Evolutionary conservation across 1,284 basidiomycete species (phyloP), one percentile per base, ranked within the genome.

Genomic region (Lentinus polychrous): DNA sequence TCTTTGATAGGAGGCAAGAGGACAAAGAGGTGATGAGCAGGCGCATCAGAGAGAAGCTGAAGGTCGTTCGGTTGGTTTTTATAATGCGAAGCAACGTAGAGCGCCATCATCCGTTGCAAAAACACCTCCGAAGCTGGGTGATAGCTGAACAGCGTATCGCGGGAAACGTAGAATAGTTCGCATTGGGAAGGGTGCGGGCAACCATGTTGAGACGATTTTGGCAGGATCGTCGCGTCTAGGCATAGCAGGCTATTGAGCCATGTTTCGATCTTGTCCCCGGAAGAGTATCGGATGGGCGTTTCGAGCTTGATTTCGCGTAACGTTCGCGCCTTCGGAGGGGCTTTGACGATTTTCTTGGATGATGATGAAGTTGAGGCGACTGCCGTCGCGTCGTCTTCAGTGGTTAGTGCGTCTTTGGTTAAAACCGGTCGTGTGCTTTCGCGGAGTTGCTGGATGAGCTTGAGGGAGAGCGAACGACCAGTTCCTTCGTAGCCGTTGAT

Each of bases 401-500:
- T 57, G n/a, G 70, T 60, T 2, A 62, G 56, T 1, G 76, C 67
- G 45, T 81, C 78, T 65, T 82, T 85, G n/a, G 75, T 75, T 42
- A 83, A 69, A 2, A 81, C 83, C 1, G 82, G 79, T 3, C 87
- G 78, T 0, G 89, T 90, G 61, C 83, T 84, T 63, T 96, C 94
- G 31, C 96, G 88, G 2, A 99, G 81, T 67, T 98, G 94, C 68
- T 98, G 91, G 54, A 99, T 91, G 50, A 99, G 87, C 66, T 99
- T 99, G 58, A 99, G 86, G 41, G 92, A 95, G 41, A 99, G 81
- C 2, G 94, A 97, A 32, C 96, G 89, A 15, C 96, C 96, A 0
- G 96, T 99, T 17, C 96, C 96, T 73, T 99, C 96, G 70, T 99
- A 99, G 39, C 96, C 96, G 64, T 98, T 98, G 72, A 99, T 95